Percentiles rank a stretch among this genome's conserved stretches.
Conservation (phyloP, 225 moss, liverwort and hornwort genomes). For the Pseudisothecium myosuroides region DNA sequence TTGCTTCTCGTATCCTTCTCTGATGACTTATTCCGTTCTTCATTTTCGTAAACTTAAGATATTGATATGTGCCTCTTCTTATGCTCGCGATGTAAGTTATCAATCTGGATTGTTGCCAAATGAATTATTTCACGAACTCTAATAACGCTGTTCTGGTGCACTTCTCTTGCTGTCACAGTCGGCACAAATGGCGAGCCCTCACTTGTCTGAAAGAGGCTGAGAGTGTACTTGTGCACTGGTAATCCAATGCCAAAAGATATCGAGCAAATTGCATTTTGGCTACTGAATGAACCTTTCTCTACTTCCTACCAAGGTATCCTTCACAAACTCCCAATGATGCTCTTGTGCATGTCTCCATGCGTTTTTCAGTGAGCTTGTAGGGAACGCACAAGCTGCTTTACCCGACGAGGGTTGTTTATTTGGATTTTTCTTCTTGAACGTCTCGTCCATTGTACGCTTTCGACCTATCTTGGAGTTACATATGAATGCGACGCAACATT, state of each 20-base stretch:
- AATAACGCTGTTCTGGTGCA: not conserved
- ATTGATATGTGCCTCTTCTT: not conserved
- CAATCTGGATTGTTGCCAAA: not conserved
- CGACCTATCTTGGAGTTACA: not conserved
- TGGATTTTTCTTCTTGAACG: not conserved
- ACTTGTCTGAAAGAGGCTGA: slow-evolving; percentile 83
- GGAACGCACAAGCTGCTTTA: not conserved
- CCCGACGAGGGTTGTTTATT: not conserved
- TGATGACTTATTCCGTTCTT: not conserved
- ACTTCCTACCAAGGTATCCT: slow-evolving; percentile 60
- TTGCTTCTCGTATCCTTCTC: not conserved
- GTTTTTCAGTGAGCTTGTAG: not conserved
- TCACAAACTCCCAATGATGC: not conserved
- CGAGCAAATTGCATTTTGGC: slow-evolving; percentile 67
- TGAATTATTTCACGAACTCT: not conserved
- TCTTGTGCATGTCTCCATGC: not conserved
- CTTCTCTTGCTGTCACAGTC: slow-evolving; percentile 39
- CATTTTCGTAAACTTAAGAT: not conserved
- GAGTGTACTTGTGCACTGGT: slow-evolving; percentile 90
- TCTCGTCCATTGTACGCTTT: not conserved
- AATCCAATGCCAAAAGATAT: slow-evolving; percentile 98
- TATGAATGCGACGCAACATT: not conserved
- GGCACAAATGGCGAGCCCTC: slow-evolving; percentile 87
- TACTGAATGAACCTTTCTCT: slow-evolving; percentile 75
- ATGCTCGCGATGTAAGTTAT: not conserved